A percentile compares a stretch with the other conserved stretches of the same genome.
phyloP scores from a whole-genome alignment of 2,329 filamentous ascomycete genomes.

The Herpotrichia juniperi region DNA sequence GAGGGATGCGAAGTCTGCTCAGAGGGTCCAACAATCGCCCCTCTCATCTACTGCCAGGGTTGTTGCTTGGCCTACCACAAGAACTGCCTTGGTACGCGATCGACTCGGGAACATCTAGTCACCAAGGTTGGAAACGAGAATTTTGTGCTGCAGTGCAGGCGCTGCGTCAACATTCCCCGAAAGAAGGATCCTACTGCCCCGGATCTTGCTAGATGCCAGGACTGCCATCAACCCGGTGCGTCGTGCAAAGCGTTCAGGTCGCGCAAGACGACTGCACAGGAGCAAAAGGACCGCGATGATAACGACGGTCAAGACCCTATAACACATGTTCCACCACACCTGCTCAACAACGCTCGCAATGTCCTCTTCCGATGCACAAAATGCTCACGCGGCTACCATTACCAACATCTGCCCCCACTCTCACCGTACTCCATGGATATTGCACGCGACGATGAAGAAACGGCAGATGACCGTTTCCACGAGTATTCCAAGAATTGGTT shows the following conservation, averaged over 20 bases:
- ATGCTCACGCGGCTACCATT: conserved; percentile 83
- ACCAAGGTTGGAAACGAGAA: conserved; percentile 79
- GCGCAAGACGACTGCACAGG: conserved; percentile 75
- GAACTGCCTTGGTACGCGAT: conserved; percentile 76
- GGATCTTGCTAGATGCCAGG: conserved; percentile 72
- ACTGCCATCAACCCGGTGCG: conserved; percentile 68
- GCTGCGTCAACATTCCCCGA: conserved; percentile 73
- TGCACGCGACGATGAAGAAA: conserved; percentile 52
- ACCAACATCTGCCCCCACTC: conserved; percentile 74
- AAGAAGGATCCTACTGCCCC: conserved; percentile 75
- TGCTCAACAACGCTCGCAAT: conserved; percentile 77
- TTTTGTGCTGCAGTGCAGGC: conserved; percentile 89
- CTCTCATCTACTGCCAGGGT: conserved; percentile 86
- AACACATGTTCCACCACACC: conserved; percentile 63
- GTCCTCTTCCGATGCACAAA: conserved; percentile 81
- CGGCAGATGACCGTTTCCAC: conserved; percentile 67
- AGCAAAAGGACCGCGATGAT: conserved; percentile 80
- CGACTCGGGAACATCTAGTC: conserved; percentile 80
- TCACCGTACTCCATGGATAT: conserved; percentile 51
- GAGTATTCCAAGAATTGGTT: conserved; percentile 79
- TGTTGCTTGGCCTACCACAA: conserved; percentile 87
- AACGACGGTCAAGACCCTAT: conserved; percentile 82
- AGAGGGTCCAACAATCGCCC: conserved; percentile 65
- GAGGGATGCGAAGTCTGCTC: conserved; percentile 76
- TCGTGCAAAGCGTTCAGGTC: conserved; percentile 78